Evolutionary conservation across 768 basidiomycete genomes (phyloP), one percentile per base, ranked within the genome.

Genomic region (Hemileccinum impolitum): DNA sequence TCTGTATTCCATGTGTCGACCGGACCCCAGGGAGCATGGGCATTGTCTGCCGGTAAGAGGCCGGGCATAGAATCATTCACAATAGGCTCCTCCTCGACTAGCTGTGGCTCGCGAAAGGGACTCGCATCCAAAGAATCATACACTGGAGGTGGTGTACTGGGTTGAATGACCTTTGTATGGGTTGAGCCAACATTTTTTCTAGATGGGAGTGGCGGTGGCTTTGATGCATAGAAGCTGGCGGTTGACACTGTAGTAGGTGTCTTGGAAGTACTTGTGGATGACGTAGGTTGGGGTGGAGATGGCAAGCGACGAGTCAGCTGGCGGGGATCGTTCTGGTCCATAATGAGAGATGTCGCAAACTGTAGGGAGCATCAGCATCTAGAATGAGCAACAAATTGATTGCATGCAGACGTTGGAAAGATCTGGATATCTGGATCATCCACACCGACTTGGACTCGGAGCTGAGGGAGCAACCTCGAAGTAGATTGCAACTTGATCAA

Each of bases 51-150:
- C 25, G 76, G 72, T n/a, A 76, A 64, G 43, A 67, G 62, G 21
- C 55, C 58, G 6, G 77, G 66, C 13, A 69, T 64, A 5, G 76
- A 34, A 36, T 67, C 72, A 21, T 67, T 69, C 14, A 44, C 53
- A 31, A 70, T 60, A 36, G 65, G 60, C n/a, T 70, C 70, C 34
- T 78, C 80, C 25, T 65, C 59, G 3, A 82, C 72, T 11, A 80
- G 69, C 58, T 83, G 79, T 1, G 81, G 80, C 61, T 84, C 80
- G 23, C 80, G 76, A 62, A 73, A 82, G 17, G 57, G 54, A 36
- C 48, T 64, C 47, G 38, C 44, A 21, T 61, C 66, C 31, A 48
- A 21, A 28, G 59, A 14, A 12, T 50, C 48, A 30, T 70, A 70
- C 2, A 34, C 48, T 23, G 66, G 66, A 7, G 67, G 68, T 7